phyloP scores from a whole-genome alignment of 345 rosid species.

The Populus tremula region DNA sequence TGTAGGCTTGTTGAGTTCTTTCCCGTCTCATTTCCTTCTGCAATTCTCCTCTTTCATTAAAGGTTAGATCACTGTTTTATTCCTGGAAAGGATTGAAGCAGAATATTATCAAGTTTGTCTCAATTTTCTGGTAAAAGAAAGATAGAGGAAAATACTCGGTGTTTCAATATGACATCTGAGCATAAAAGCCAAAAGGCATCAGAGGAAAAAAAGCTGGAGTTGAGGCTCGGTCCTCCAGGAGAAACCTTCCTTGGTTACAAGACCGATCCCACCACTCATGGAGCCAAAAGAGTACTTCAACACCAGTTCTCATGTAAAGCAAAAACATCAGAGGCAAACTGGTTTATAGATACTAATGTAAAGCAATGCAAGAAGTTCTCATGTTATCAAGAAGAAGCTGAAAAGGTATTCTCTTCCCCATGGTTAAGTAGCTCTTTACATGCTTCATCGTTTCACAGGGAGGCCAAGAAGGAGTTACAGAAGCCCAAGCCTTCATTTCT shows the following conservation, averaged over 20 bases:
- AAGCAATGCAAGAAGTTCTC: constrained; percentile 6
- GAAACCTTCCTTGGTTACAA: constrained; percentile 12
- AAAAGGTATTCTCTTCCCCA: background rate
- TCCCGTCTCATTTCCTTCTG: no score
- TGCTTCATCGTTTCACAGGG: background rate
- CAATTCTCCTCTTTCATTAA: no score
- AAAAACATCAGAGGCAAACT: background rate
- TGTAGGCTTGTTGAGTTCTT: no score
- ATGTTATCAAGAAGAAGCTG: background rate
- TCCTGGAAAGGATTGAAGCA: background rate
- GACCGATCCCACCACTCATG: background rate
- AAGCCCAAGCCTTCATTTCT: background rate
- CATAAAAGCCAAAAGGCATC: background rate
- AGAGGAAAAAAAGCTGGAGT: constrained; percentile 39
- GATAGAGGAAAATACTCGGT: constrained; percentile 23
- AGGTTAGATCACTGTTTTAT: no score
- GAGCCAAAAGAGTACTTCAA: constrained; percentile 31
- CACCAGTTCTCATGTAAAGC: constrained; percentile 7
- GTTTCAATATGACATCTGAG: constrained; percentile 5
- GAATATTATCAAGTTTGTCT: background rate
- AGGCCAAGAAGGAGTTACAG: background rate
- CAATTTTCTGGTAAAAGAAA: background rate
- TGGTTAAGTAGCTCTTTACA: constrained; percentile 4
- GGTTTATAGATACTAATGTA: background rate
- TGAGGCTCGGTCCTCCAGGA: constrained; percentile 47